A percentile compares a stretch with the other conserved stretches of the same genome.
Evolutionary conservation across 2,329 filamentous ascomycete species (phyloP).

Genomic region (Neofusicoccum umdonicola): DNA sequence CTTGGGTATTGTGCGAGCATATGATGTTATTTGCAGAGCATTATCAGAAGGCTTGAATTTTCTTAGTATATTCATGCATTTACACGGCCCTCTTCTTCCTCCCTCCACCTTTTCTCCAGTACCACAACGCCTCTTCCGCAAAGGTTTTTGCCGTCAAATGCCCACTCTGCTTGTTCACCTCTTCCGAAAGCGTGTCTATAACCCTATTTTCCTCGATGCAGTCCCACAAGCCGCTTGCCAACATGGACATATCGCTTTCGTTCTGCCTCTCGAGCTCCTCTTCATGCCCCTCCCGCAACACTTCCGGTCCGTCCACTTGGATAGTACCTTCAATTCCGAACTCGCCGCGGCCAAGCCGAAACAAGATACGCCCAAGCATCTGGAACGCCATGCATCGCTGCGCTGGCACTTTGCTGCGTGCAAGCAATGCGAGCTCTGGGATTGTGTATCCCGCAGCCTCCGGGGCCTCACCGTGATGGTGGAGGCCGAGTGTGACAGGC

Average conservation of each 20-base stretch:
- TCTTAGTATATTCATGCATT: neutral
- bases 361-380: slow-evolving; percentile 81
- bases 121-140: slow-evolving; percentile 85
- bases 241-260: slow-evolving; percentile 36
- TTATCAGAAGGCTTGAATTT: neutral
- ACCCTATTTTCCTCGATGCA: slow-evolving; percentile 74
- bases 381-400: slow-evolving; percentile 92
- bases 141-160: slow-evolving; percentile 81
- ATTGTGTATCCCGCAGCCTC: slow-evolving; percentile 94
- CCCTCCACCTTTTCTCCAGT: slow-evolving; percentile 72
- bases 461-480: slow-evolving; percentile 90
- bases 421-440: slow-evolving; percentile 75
- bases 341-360: slow-evolving; percentile 73
- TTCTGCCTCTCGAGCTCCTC: slow-evolving; percentile 47
- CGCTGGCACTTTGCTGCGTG: slow-evolving; percentile 76
- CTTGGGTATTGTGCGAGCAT: neutral
- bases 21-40: neutral
- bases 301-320: slow-evolving; percentile 47
- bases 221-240: slow-evolving; percentile 77
- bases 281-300: slow-evolving; percentile 39
- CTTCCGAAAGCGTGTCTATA: slow-evolving; percentile 72
- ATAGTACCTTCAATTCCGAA: slow-evolving; percentile 54
- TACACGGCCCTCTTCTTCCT: slow-evolving; percentile 55
- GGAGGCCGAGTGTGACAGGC: slow-evolving; percentile 74
- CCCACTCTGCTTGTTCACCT: slow-evolving; percentile 64